Conservation (phyloP, 306 rosid genomes). For the Fragaria iinumae region DNA sequence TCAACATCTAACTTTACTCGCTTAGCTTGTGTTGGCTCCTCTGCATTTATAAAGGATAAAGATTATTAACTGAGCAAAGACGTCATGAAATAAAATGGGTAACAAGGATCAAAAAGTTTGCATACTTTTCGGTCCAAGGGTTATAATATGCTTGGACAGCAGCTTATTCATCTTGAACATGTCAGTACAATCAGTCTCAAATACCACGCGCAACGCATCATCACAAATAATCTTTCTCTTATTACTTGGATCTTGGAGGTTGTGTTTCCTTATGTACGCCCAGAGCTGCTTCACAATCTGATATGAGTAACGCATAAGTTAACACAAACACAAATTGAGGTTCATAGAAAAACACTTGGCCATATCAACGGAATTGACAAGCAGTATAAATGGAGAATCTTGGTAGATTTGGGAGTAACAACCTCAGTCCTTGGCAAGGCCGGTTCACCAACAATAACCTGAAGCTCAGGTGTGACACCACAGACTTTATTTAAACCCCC, state of each 20-base stretch:
- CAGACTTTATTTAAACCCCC: conserved; percentile 81
- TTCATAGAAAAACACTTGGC: neutral
- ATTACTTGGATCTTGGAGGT: conserved; percentile 89
- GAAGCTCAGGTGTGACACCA: conserved; percentile 76
- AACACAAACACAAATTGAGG: neutral
- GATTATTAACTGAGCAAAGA: conserved; percentile 12
- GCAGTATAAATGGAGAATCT: conserved; percentile 1
- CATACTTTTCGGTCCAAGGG: conserved; percentile 73
- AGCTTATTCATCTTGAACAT: conserved; percentile 93
- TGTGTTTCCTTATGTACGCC: conserved; percentile 90
- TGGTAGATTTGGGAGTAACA: conserved; percentile 3
- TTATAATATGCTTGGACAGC: conserved; percentile 72
- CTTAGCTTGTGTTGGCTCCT: conserved; percentile 54
- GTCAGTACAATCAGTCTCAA: conserved; percentile 87
- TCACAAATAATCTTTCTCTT: conserved; percentile 85
- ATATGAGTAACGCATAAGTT: conserved; percentile 11
- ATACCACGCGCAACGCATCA: conserved; percentile 71
- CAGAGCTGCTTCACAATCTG: conserved; percentile 93
- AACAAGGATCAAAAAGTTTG: conserved; percentile 1
- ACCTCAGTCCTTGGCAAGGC: conserved; percentile 83
- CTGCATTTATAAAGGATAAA: conserved; percentile 32
- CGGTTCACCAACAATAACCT: conserved; percentile 67
- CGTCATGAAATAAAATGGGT: neutral
- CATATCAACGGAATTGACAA: neutral
- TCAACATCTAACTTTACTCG: conserved; percentile 54